Evolutionary conservation across 148 eudicot genomes (phyloP).

Genomic region (Drosera capensis): DNA sequence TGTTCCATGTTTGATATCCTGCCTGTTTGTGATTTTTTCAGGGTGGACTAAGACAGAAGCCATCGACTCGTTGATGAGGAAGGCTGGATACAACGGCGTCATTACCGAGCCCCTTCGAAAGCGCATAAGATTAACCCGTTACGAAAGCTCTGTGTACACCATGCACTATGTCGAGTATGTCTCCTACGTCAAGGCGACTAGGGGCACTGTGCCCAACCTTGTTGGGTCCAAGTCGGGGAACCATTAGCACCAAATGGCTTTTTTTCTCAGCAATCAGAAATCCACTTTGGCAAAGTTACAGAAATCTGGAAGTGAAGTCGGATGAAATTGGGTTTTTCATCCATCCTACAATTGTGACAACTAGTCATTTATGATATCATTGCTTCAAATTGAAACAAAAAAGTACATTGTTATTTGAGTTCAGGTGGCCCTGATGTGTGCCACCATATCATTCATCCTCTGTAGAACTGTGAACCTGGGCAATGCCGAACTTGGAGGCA

Average conservation of each 20-base stretch:
- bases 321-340: no score
- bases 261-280: no score
- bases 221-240: conserved; percentile 35
- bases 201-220: conserved; percentile 49
- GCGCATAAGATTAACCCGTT: conserved; percentile 58
- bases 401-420: no score
- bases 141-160: conserved; percentile 73
- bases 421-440: no score
- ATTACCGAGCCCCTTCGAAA: conserved; percentile 60
- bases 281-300: no score
- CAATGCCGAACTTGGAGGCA: no score
- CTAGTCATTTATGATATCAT: no score
- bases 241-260: background rate
- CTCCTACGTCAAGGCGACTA: conserved; percentile 40
- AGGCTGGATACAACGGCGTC: conserved; percentile 62
- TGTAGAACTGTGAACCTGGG: no score
- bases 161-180: conserved; percentile 65
- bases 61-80: conserved; percentile 70
- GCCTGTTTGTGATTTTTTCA: conserved; percentile 10
- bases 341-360: no score
- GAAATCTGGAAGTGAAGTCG: background rate
- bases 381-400: no score
- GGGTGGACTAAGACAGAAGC: conserved; percentile 86
- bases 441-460: no score
- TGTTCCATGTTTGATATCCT: background rate